Evolutionary conservation across 352 stramenopile genomes (phyloP), one percentile per base, ranked within the genome.

Genomic region (Globisporangium perplexum): DNA sequence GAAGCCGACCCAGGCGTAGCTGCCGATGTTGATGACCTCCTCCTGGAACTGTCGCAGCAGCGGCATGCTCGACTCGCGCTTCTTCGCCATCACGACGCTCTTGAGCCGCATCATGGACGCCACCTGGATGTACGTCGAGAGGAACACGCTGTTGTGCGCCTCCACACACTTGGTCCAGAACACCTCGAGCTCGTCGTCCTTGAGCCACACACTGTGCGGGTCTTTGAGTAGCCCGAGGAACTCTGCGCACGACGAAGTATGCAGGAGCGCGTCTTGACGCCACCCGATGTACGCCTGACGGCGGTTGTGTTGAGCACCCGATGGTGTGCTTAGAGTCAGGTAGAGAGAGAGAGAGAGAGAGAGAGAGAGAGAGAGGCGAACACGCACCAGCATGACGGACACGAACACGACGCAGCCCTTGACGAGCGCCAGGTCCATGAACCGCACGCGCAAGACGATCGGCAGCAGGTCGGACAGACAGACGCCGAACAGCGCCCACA

Each of bases 1-100:
- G 43, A 83, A 83, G 15, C 72, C 72, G 49, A 83, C 71, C 72
- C 72, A 83, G n/a, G 57, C 66, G 60, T 83, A 83, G 8, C 60
- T 50, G 26, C 57, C 42, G 46, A 74, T 57, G 7, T 65, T 60
- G 42, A 74, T 76, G 24, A 76, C 57, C 53, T 67, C 64, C 3
- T 70, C 47, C 17, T 72, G 62, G 4, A 68, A 57, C 60, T 75
- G 70, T 1, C 48, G 55, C n/a, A 62, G 51, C 15, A 74, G 28
- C 36, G 61, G 59, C 14, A 62, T 41, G 22, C 58, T 60, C 23
- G 52, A 38, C 0, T 75, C 55, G 28, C 70, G 55, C 30, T 72
- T 61, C 3, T 52, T 57, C 26, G 53, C 65, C 48, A 76, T 66
- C 10, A 62, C 65, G 45, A 72, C 59, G 47, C 60, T 62, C 47